phyloP scores from a whole-genome alignment of 2,329 filamentous ascomycete species.

The Pseudogymnoascus sp. region DNA sequence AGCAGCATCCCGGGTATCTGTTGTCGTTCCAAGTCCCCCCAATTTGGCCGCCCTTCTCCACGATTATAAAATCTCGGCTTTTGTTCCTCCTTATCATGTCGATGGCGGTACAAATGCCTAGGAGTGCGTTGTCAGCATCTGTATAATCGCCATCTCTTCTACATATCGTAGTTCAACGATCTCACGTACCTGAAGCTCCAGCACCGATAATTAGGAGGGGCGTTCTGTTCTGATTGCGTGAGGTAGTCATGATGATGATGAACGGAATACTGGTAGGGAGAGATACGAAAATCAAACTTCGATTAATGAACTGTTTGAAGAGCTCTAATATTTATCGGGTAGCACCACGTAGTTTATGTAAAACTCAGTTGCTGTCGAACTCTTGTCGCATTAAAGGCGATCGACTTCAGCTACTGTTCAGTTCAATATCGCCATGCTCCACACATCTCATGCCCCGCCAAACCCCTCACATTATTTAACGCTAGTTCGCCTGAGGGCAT shows the following conservation, averaged over 20 bases:
- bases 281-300: neutral
- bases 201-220: conserved; percentile 51
- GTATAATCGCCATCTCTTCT: neutral
- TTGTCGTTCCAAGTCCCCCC: conserved; percentile 52
- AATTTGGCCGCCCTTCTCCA: conserved; percentile 47
- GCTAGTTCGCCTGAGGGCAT: neutral
- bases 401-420: neutral
- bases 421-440: neutral
- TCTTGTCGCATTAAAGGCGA: neutral
- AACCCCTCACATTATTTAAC: neutral
- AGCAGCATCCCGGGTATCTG: conserved; percentile 51
- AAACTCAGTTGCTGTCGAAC: neutral
- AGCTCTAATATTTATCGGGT: neutral
- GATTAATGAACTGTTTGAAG: neutral
- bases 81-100: conserved; percentile 47
- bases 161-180: neutral
- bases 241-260: neutral
- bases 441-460: neutral
- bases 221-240: neutral
- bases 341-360: neutral
- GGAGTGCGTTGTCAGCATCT: neutral
- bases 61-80: conserved; percentile 49
- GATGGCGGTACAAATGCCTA: conserved; percentile 51
- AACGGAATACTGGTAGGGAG: neutral
- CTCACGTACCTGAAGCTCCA: conserved; percentile 42